A percentile compares a stretch with the other conserved stretches of the same genome.
phyloP scores from a whole-genome alignment of 306 rosid species.

The Oxytropis ochrocephala region DNA sequence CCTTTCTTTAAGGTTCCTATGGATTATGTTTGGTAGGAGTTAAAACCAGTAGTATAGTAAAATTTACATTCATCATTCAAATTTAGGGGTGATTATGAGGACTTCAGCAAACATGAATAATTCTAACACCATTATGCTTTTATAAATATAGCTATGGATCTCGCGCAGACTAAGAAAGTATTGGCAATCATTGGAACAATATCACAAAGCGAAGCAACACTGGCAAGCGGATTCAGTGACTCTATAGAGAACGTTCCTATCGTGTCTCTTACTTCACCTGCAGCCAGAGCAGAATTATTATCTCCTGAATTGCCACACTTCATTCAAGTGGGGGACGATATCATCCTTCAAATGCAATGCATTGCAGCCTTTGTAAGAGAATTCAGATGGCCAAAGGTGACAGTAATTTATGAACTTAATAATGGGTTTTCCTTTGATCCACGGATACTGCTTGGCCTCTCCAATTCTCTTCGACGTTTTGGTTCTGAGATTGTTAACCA shows the following conservation, averaged over 20 bases:
- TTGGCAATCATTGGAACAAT: slow-evolving; percentile 45
- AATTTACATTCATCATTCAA: neutral
- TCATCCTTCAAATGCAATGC: slow-evolving; percentile 35
- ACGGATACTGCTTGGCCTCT: slow-evolving; percentile 22
- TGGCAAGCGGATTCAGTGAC: slow-evolving; percentile 21
- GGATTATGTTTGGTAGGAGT: too few relatives aligned
- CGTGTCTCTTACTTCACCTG: slow-evolving; percentile 39
- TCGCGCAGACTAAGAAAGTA: slow-evolving; percentile 28
- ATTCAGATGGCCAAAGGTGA: slow-evolving; percentile 49
- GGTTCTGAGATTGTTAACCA: slow-evolving; percentile 38
- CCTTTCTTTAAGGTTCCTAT: too few relatives aligned
- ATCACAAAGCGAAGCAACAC: slow-evolving; percentile 31
- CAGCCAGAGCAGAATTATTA: neutral
- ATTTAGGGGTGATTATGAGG: neutral
- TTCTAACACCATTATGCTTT: neutral
- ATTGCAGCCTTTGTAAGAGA: slow-evolving; percentile 43
- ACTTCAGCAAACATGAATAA: neutral
- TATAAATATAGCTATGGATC: slow-evolving; percentile 27
- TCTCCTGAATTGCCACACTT: slow-evolving; percentile 21
- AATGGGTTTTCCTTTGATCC: slow-evolving; percentile 16
- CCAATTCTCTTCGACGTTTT: slow-evolving; percentile 36
- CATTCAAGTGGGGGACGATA: slow-evolving; percentile 42
- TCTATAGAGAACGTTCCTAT: slow-evolving; percentile 23
- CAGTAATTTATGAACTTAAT: slow-evolving; percentile 31
- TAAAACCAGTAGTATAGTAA: too few relatives aligned